Base-by-base conservation (phyloP, 73 alveolate species). In the Uronychia binucleata region DNA sequence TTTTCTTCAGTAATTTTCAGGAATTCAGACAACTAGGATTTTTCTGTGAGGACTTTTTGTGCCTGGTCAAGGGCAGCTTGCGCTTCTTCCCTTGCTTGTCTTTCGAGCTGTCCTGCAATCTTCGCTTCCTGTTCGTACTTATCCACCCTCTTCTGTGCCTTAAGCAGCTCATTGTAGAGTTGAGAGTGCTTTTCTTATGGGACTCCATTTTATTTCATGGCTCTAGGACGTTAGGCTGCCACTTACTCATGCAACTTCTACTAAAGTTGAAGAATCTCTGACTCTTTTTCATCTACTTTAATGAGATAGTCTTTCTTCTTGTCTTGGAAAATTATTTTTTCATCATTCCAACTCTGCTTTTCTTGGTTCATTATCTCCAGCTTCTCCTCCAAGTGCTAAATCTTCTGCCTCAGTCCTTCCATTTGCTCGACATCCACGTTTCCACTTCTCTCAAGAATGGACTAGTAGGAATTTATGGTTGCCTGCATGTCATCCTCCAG, bases 401-500 rank as follows among this genome's bases (percentile, higher is more conserved):
- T 84, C 28, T 84, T 89, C 74, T 89, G 84, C 5, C 86, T 75
- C 0, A 78, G 77, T 27, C 84, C 84, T 35, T 77, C 89, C 30
- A 34, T 82, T 28, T 84, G 79, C 33, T 83, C 78, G 32, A 77
- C 19, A 31, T 83, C 83, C n/a, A 80, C 85, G 28, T 84, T 29
- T 28, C 77, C 85, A 30, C 79, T 31, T 46, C 77, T 32, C n/a
- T 78, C 86, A n/a, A 84, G 34, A 57, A 77, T 77, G 33, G 31
- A 29, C 57, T 67, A 59, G 67, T 58, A 89, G 86, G 87, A 33
- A 31, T 89, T 92, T 1, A 89, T 87, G 1, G 95, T 89, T 14
- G 57, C 60, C 59, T 83, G 82, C 95, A 89, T 89, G 29, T 89
- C 95, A 27, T 78, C 90, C 57, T 89, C 95, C 81, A 84, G 77